Percentiles rank a stretch among this genome's conserved stretches.
Conservation (phyloP, 2,329 filamentous ascomycete species). For the Didymella segeticola region DNA sequence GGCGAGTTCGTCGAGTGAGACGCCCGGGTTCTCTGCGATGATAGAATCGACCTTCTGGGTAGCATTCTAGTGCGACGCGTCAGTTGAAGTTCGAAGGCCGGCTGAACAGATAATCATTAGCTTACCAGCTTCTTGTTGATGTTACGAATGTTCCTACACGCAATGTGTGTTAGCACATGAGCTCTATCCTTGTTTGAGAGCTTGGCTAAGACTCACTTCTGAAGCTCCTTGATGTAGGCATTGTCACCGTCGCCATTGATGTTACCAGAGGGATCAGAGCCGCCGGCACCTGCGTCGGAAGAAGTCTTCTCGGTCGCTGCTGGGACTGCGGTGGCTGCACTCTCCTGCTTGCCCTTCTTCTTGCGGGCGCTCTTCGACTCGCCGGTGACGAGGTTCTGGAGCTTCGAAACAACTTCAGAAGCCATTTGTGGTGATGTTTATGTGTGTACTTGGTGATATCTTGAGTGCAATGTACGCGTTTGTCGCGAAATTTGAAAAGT, state of each 20-base stretch:
- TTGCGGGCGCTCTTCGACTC: conserved; percentile 61
- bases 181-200: conserved; percentile 2
- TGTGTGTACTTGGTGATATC: conserved; percentile 9
- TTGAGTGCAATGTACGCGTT: conserved; percentile 23
- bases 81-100: conserved; percentile 21
- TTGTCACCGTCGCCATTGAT: conserved; percentile 74
- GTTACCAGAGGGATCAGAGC: conserved; percentile 44
- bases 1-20: conserved; percentile 76
- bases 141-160: conserved; percentile 81
- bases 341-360: conserved; percentile 57
- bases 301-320: conserved; percentile 49
- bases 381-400: conserved; percentile 64
- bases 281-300: conserved; percentile 37
- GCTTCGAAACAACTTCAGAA: conserved; percentile 68
- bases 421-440: conserved; percentile 35
- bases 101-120: conserved; percentile 24
- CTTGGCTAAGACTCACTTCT: conserved; percentile 71
- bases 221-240: conserved; percentile 83
- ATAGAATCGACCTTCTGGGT: conserved; percentile 75
- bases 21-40: conserved; percentile 71
- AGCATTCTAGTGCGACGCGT: conserved; percentile 61
- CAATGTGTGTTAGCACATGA: conserved; percentile 23
- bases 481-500: conserved; percentile 10
- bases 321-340: conserved; percentile 51
- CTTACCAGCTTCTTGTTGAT: conserved; percentile 92